Evolutionary conservation across 2,329 filamentous ascomycete species (phyloP).

Genomic region (Celoporthe dispersa): DNA sequence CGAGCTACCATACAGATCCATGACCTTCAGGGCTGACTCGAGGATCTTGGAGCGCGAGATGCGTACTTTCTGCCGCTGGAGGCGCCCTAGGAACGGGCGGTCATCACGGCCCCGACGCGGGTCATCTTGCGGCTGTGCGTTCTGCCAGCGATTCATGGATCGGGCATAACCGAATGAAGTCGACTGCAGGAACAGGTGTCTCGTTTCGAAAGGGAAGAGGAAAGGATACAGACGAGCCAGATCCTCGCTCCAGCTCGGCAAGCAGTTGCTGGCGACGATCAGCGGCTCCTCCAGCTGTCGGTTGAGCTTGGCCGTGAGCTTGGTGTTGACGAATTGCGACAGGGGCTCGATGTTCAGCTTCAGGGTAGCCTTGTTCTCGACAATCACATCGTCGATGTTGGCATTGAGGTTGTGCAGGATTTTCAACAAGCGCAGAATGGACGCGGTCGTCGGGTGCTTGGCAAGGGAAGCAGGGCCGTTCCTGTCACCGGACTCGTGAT

Average conservation of each 20-base stretch:
- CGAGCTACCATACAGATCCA: conserved; percentile 97
- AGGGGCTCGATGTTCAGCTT: conserved; percentile 80
- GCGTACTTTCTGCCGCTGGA: conserved; percentile 96
- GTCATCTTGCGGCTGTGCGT: conserved; percentile 81
- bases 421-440: conserved; percentile 84
- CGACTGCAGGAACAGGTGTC: conserved; percentile 94
- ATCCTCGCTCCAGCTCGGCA: conserved; percentile 96
- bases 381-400: conserved; percentile 87
- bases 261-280: conserved; percentile 94
- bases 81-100: conserved; percentile 83
- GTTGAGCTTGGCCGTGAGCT: conserved; percentile 96
- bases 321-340: conserved; percentile 97
- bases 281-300: conserved; percentile 94
- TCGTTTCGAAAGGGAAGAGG: conserved; percentile 96
- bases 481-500: conserved; percentile 56
- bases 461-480: conserved; percentile 78
- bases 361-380: conserved; percentile 73
- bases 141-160: conserved; percentile 98
- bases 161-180: conserved; percentile 97
- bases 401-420: conserved; percentile 92
- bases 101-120: conserved; percentile 85
- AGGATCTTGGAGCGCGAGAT: conserved; percentile 94
- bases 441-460: conserved; percentile 82
- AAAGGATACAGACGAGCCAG: conserved; percentile 92
- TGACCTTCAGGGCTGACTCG: conserved; percentile 96